Percentiles rank a stretch among this genome's conserved stretches.
Evolutionary conservation across 306 rosid genomes (phyloP).

Genomic region (Ormosia emarginata): DNA sequence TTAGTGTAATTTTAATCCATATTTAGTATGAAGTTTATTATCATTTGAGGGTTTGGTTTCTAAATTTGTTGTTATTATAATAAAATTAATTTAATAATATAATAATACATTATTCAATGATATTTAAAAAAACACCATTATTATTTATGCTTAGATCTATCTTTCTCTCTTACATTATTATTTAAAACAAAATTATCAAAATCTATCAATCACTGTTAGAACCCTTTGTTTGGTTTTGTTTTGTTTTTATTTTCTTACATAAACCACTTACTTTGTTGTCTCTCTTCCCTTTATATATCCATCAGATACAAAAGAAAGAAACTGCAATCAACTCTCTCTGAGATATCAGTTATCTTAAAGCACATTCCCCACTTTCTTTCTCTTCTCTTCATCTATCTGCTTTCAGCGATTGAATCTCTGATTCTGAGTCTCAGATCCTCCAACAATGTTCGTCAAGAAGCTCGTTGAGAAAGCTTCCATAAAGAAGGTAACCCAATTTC

Average conservation of each 20-base stretch:
- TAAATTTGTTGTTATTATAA: not conserved
- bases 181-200: too few relatives aligned
- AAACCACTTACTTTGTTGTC: not conserved
- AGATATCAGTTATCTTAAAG: slow-evolving; percentile 40
- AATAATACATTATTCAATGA: too few relatives aligned
- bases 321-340: slow-evolving; percentile 33
- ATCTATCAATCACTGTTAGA: too few relatives aligned
- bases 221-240: too few relatives aligned
- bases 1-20: not conserved
- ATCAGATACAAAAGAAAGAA: not conserved
- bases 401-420: not conserved
- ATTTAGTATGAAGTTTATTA: not conserved
- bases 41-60: not conserved
- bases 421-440: slow-evolving; percentile 17
- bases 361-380: not conserved
- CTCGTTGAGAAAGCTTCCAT: slow-evolving; percentile 85
- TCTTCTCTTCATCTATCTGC: not conserved
- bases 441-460: slow-evolving; percentile 72
- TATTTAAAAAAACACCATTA: not conserved
- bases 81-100: not conserved
- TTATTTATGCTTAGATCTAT: too few relatives aligned
- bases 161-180: too few relatives aligned
- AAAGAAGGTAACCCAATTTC: slow-evolving; percentile 53
- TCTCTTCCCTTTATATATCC: not conserved
- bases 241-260: not conserved